Evolutionary conservation across 768 basidiomycete species (phyloP).

Genomic region (Naganishia friedmannii): DNA sequence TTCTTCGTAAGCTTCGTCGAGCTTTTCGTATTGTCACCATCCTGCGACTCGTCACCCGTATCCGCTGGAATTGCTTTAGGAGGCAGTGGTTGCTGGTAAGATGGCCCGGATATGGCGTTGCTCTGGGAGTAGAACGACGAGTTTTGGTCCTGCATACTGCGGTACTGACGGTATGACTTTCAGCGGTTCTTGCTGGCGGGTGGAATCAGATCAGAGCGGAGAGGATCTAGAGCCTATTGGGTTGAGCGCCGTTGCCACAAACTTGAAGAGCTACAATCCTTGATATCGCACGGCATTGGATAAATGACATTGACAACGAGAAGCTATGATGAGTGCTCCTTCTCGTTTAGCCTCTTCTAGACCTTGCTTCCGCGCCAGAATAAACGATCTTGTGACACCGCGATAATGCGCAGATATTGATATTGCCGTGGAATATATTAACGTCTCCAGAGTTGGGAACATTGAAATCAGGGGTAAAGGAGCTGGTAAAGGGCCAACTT

Average conservation of each 20-base stretch:
- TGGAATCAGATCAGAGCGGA: no score
- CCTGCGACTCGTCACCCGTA: background rate
- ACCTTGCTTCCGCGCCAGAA: background rate
- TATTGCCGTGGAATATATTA: background rate
- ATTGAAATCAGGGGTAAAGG: no score
- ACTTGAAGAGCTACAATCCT: no score
- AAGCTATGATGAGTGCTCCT: no score
- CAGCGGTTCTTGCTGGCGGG: background rate
- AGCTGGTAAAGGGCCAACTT: no score
- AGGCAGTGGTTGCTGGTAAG: background rate
- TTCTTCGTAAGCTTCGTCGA: slow-evolving; percentile 61
- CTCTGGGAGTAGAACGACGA: background rate
- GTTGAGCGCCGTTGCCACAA: no score
- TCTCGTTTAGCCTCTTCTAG: no score
- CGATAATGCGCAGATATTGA: background rate
- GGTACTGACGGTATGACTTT: background rate
- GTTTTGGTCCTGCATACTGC: background rate
- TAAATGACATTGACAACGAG: no score
- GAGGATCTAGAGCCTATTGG: background rate
- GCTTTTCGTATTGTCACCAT: slow-evolving; percentile 2
- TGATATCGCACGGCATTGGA: background rate
- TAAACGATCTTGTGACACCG: background rate
- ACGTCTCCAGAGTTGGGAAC: background rate
- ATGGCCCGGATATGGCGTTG: slow-evolving; percentile 14
- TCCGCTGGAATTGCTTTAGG: background rate